Conservation (phyloP, 768 basidiomycete genomes). For the Tylopilus rubrobrunneus region DNA sequence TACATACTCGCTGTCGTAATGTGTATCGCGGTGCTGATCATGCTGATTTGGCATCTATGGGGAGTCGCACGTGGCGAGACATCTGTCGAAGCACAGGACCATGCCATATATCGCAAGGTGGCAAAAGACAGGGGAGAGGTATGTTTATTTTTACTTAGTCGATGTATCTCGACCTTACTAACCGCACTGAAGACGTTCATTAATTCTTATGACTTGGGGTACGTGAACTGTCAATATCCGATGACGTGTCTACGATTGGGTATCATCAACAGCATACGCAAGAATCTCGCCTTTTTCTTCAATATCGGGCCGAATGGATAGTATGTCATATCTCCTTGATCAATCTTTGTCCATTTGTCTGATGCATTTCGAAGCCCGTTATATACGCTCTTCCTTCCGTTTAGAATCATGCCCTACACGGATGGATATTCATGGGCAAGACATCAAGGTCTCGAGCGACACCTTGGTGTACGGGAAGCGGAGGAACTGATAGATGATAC, state of each 20-base stretch:
- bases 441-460: constrained; percentile 55
- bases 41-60: constrained; percentile 73
- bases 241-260: background rate
- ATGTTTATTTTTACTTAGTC: constrained; percentile 17
- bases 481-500: constrained; percentile 85
- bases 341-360: background rate
- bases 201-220: constrained; percentile 92
- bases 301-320: constrained; percentile 79
- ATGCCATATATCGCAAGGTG: constrained; percentile 67
- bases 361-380: constrained; percentile 47
- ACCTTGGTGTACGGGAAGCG: constrained; percentile 60
- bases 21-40: constrained; percentile 66
- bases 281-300: constrained; percentile 83
- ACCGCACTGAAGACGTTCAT: constrained; percentile 56
- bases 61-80: constrained; percentile 76
- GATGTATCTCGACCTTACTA: background rate
- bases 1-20: constrained; percentile 78
- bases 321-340: constrained; percentile 46
- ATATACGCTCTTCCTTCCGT: constrained; percentile 78
- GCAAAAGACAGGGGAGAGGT: constrained; percentile 73
- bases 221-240: constrained; percentile 16
- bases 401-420: constrained; percentile 75
- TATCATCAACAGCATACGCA: constrained; percentile 33
- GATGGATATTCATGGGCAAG: constrained; percentile 84
- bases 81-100: constrained; percentile 86